Evolutionary conservation across 2,329 filamentous ascomycete genomes (phyloP), one percentile per base, ranked within the genome.

Genomic region (Cladosporium sp.): DNA sequence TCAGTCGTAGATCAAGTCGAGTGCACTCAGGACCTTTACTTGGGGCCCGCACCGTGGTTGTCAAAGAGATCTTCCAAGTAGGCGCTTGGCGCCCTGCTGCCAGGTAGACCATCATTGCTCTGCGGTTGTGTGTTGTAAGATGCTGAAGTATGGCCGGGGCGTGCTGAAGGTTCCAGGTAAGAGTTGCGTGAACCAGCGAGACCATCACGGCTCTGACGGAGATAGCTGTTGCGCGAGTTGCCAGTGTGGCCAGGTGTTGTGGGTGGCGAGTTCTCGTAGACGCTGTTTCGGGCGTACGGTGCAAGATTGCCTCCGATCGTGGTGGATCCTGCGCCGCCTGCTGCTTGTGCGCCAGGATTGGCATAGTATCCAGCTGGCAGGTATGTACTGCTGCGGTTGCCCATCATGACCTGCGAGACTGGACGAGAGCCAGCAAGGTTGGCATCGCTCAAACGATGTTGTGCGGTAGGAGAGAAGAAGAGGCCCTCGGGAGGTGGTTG

Each of bases 391-490:
- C 86, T 87, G 63, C 93, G 89, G 69, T 86, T 86, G 55, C 51
- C 51, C 59, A 62, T 62, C n/a, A 64, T 55, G 61, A 57, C 61
- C n/a, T 55, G 51, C 6, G 61, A 64, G n/a, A 57, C 24, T 18
- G 61, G 61, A 11, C 61, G 61, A 11, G 47, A 38, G 32, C 80
- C 80, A 38, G 65, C 65, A 12, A 61, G 36, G 58, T 67, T 64
- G 58, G 67, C 68, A n/a, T 70, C 68, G 65, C 68, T 70, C 30
- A 67, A 73, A 80, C 68, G 81, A 82, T 66, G 81, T 47, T 86
- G 87, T 1, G 93, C 93, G 0, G 95, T 98, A 0, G 95, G 95
- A 8, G 93, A 97, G 83, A 97, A 99, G 86, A 99, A 99, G 18
- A 98, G 84, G 68, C 90, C 92, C 44, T 87, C 87, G 74, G 86